Base-by-base conservation (phyloP, 108 stramenopile genomes). In the Nitzschia sp. region DNA sequence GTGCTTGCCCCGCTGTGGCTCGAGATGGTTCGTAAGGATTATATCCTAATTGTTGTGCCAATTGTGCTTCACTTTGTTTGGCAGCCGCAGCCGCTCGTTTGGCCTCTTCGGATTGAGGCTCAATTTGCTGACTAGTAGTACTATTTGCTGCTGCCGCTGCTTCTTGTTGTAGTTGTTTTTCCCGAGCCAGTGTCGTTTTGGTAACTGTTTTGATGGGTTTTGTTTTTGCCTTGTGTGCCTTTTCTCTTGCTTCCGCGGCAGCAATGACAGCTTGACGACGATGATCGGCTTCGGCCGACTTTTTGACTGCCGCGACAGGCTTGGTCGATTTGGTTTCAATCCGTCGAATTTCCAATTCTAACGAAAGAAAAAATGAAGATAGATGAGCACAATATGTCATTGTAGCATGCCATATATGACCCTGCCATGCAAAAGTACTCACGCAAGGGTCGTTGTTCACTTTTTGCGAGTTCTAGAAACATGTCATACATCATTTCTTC, bases 251-350 rank as follows among this genome's bases (percentile, higher is more conserved):
- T 72, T 91, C 92, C 0, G 88, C 92, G 23, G 92, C 92, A 0
- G 92, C 92, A 70, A 94, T 91, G 46, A 94, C 74, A 15, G 92
- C 92, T 61, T 89, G 84, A 42, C 87, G 82, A 2, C 87, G 79
- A 1, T 80, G 72, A 29, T 72, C 63, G 13, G 88, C 82, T 51
- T 85, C 85, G 0, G 89, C 89, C 19, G 83, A 87, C 48, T 38
- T 54, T 0, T 42, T 17, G 21, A 25, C 56, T 27, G 66, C 45
- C 0, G 21, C 46, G 5, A 51, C 35, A 3, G 34, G 8, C 23
- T 58, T 26, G 19, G 64, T 32, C 35, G 46, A 19, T 0, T 36
- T 55, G 23, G 46, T 42, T n/a, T 58, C 31, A 46, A 64, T 68
- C 11, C 69, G 68, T 6, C 77, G 55, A 45, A 33, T 64, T 59